Percentiles rank a stretch among this genome's conserved stretches.
phyloP scores from a whole-genome alignment of 1,284 basidiomycete genomes.

The Testicularia cyperi region DNA sequence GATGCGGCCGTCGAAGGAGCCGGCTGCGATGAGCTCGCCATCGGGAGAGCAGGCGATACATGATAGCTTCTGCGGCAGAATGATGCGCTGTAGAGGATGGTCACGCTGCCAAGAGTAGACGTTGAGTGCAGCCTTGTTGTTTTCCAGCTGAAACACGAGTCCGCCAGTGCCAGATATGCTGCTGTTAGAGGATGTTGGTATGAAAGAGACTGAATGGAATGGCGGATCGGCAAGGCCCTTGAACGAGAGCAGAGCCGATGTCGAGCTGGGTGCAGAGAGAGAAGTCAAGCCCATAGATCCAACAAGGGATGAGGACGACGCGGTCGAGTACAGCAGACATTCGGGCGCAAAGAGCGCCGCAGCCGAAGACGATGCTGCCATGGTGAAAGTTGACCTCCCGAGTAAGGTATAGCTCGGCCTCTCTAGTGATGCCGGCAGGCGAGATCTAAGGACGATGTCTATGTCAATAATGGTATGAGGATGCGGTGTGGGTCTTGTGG shows the following conservation, averaged over 20 bases:
- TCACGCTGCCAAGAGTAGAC: conserved; percentile 79
- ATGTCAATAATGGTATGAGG: no score
- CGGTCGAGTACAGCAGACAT: conserved; percentile 43
- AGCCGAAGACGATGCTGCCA: conserved; percentile 20
- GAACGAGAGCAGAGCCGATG: conserved; percentile 43
- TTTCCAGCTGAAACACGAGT: conserved; percentile 73
- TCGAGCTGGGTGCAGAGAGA: conserved; percentile 32
- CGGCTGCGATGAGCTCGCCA: conserved; percentile 80
- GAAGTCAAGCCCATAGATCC: conserved; percentile 41
- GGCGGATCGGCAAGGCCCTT: conserved; percentile 43
- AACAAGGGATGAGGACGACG: conserved; percentile 31
- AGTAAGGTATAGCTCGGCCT: no score
- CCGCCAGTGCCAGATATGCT: conserved; percentile 72
- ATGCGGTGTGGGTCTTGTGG: no score
- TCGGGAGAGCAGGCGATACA: conserved; percentile 74
- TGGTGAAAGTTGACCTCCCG: background rate
- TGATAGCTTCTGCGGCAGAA: conserved; percentile 82
- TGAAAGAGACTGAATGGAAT: conserved; percentile 26
- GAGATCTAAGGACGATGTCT: no score
- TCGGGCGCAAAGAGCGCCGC: conserved; percentile 42
- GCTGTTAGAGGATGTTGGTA: conserved; percentile 58
- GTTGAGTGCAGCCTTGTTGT: conserved; percentile 76
- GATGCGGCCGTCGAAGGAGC: conserved; percentile 81
- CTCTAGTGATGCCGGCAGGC: no score
- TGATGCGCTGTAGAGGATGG: conserved; percentile 70